Conservation (phyloP, 352 stramenopile species). For the Achlya hypogyna region DNA sequence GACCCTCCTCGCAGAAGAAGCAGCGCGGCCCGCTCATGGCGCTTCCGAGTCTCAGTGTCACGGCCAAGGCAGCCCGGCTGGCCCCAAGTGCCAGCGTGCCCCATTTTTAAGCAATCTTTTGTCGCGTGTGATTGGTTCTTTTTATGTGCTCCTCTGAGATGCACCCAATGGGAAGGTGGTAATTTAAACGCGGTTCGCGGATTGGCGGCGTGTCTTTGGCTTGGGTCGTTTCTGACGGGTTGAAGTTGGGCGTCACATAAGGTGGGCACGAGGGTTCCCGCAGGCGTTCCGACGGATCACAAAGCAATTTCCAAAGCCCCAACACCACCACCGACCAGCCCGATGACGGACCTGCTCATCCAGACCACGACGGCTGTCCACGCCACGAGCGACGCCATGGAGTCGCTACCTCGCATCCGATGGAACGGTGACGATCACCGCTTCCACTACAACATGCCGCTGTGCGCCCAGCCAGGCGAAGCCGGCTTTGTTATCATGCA, state of each 20-base stretch:
- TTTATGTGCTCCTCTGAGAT: neutral
- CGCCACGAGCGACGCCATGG: neutral
- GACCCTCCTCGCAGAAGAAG: neutral
- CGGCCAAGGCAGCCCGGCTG: neutral
- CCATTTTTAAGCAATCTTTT: constrained; percentile 11
- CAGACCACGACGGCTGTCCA: neutral
- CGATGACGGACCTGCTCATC: constrained; percentile 7
- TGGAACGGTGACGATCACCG: constrained; percentile 64
- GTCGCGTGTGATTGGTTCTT: constrained; percentile 6
- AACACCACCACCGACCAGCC: neutral
- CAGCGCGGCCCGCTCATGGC: neutral
- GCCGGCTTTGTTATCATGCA: constrained; percentile 64
- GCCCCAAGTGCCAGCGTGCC: neutral
- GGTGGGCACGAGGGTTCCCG: neutral
- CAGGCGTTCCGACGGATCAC: neutral
- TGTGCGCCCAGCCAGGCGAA: constrained; percentile 45
- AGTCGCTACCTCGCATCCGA: constrained; percentile 53
- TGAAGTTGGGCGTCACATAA: constrained; percentile 1
- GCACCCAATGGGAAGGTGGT: constrained; percentile 4
- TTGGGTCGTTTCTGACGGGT: neutral
- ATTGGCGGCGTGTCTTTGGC: neutral
- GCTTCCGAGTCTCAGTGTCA: neutral
- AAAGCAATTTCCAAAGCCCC: neutral
- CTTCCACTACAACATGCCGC: constrained; percentile 65
- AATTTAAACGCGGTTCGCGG: neutral